phyloP scores from a whole-genome alignment of 192 early-diverging fungal species.

The Chytriomyces confervae region DNA sequence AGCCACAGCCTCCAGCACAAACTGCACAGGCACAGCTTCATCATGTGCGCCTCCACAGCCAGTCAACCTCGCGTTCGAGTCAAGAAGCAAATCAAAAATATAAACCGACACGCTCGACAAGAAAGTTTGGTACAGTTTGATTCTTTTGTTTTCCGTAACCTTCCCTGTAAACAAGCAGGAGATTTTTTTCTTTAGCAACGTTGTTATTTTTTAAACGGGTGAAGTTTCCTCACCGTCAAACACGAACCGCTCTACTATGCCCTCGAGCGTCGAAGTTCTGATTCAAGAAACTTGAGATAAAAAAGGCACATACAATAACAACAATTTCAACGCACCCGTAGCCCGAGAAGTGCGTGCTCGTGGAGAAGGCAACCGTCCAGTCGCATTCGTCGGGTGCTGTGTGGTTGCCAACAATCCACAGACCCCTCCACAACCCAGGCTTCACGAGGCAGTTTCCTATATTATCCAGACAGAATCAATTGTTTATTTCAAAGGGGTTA shows the following conservation, averaged over 20 bases:
- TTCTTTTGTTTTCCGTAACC: slow-evolving; percentile 17
- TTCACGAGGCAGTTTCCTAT: neutral
- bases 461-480: neutral
- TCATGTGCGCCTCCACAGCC: slow-evolving; percentile 29
- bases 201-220: neutral
- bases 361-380: neutral
- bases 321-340: neutral
- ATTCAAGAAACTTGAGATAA: neutral
- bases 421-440: slow-evolving; percentile 3
- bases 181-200: neutral
- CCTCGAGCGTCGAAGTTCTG: slow-evolving; percentile 18
- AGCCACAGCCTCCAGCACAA: slow-evolving; percentile 15
- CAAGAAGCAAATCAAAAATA: slow-evolving; percentile 23
- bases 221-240: slow-evolving; percentile 25
- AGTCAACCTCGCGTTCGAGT: neutral
- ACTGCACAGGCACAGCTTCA: neutral
- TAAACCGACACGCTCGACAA: slow-evolving; percentile 27
- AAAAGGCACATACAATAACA: neutral
- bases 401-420: neutral
- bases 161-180: neutral
- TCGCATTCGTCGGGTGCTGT: slow-evolving; percentile 6
- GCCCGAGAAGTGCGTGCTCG: neutral
- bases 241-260: slow-evolving; percentile 25
- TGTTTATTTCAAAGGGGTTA: neutral
- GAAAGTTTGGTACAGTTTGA: slow-evolving; percentile 33